Evolutionary conservation across 371 early-diverging fungal species (phyloP), one percentile per base, ranked within the genome.

Genomic region (Haplosporangium sp.): DNA sequence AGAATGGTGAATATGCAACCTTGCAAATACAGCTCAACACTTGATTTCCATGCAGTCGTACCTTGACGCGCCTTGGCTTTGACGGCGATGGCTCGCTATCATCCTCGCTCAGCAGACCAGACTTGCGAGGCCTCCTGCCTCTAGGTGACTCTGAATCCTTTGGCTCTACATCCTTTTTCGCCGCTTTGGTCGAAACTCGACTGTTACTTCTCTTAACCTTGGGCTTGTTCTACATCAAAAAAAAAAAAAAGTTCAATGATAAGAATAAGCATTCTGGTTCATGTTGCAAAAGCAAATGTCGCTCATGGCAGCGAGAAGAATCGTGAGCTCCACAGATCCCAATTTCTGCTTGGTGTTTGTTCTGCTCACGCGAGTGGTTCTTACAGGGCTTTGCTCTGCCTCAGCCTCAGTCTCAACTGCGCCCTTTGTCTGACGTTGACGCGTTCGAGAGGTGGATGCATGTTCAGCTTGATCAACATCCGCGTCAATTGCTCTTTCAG

Each of bases 181-280:
- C 64, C 13, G 56, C 38, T 2, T 52, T 2, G 5, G 46, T 47
- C 40, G 59, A 68, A 10, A 57, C 63, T 16, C 75, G 75, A 60
- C 75, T 75, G n/a, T 56, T 69, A 46, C 66, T 69, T 12, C 67
- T 53, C 46, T 71, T 67, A 9, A 53, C 54, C 41, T 64, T 70
- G 59, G 59, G 73, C 51, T 67, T 67, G 23, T 50, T 36, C 73
- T 73, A 58, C 11, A 16, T 4, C 36, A 56, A 36, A 20, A 43
- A 42, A 20, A 42, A 20, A 53, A 11, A 20, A 23, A 23, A 9
- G 2, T 37, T 6, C 42, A 42, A 13, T 21, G 10, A 10, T 18
- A 59, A 46, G 23, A 56, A 13, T 21, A 36, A 29, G 23, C 48
- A 29, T n/a, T 45, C 12, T 29, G 23, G 58, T 23, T 18, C 42